A percentile compares a stretch with the other conserved stretches of the same genome.
Evolutionary conservation across 129 eudicot species (phyloP).

Genomic region (Cynara cardunculus): DNA sequence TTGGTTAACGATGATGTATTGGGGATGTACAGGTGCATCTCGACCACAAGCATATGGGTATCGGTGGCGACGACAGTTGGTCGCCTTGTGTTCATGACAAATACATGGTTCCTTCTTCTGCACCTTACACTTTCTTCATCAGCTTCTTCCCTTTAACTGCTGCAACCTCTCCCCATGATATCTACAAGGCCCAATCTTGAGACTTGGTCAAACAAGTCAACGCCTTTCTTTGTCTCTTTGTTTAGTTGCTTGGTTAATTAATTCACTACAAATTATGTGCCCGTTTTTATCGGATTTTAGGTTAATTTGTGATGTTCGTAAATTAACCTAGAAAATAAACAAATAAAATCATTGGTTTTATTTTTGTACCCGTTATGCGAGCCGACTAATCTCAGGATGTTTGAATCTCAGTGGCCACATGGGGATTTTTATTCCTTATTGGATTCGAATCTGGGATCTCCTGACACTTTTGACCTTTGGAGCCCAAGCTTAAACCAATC

Average conservation of each 20-base stretch:
- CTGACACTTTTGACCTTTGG: no score
- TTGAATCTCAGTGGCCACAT: no score
- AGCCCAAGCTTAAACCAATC: no score
- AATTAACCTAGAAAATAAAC: no score
- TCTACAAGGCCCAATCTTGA: constrained; percentile 50
- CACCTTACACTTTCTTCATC: constrained; percentile 67
- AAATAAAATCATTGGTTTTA: no score
- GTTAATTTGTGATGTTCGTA: not conserved
- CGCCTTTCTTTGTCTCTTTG: constrained; percentile 2
- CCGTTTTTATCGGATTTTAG: constrained; percentile 1
- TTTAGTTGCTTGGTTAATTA: constrained; percentile 1
- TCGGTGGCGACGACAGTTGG: constrained; percentile 99
- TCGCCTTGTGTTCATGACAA: constrained; percentile 76
- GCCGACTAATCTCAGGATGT: no score
- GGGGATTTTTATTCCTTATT: no score
- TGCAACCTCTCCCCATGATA: constrained; percentile 36
- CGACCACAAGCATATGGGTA: constrained; percentile 98
- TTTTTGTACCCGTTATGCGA: no score
- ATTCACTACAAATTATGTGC: no score
- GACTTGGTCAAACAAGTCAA: constrained; percentile 15
- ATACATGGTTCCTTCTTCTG: constrained; percentile 63
- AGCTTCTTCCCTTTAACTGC: constrained; percentile 57
- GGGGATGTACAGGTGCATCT: constrained; percentile 73
- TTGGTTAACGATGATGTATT: not conserved
- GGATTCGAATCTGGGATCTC: no score